Percentiles rank a stretch among this genome's conserved stretches.
These are phyloP conservation scores for Boletus subcaerulescens DNA, from an alignment of 768 basidiomycete species.

Conservation along the genomic window DNA sequence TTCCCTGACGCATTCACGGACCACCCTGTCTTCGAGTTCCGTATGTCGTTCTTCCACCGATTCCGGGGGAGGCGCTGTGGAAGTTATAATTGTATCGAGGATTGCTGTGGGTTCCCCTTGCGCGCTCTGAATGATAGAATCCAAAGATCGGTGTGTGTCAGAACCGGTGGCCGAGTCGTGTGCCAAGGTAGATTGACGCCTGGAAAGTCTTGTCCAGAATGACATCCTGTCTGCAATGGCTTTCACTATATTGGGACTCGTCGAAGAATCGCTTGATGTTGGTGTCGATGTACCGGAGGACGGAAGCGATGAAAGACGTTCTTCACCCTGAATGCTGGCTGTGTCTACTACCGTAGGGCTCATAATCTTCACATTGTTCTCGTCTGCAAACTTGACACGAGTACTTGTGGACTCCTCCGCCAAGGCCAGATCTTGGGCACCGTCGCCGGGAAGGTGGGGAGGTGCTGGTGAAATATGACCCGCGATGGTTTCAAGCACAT, in stretches of 20 bases:
- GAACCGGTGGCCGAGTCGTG: slow-evolving; percentile 8
- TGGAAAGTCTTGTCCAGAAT: slow-evolving; percentile 69
- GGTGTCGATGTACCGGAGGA: slow-evolving; percentile 56
- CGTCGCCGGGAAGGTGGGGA: slow-evolving; percentile 36
- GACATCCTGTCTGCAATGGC: slow-evolving; percentile 64
- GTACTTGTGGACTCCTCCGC: slow-evolving; percentile 13
- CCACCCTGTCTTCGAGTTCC: slow-evolving; percentile 80
- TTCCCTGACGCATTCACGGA: slow-evolving; percentile 74
- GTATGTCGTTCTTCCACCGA: slow-evolving; percentile 64
- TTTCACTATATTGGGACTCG: slow-evolving; percentile 55
- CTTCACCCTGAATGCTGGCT: not conserved
- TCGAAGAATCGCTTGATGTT: slow-evolving; percentile 43
- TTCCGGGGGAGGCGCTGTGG: slow-evolving; percentile 59
- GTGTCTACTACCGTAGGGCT: slow-evolving; percentile 30
- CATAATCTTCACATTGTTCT: slow-evolving; percentile 45
- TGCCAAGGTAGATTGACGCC: slow-evolving; percentile 34
- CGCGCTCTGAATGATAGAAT: slow-evolving; percentile 42
- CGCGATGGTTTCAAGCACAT: slow-evolving; percentile 49
- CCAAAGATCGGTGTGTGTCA: slow-evolving; percentile 26
- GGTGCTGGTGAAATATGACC: slow-evolving; percentile 45
- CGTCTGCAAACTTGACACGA: slow-evolving; percentile 54
- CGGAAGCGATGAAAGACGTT: slow-evolving; percentile 16
- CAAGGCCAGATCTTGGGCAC: slow-evolving; percentile 20
- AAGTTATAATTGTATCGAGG: slow-evolving; percentile 54
- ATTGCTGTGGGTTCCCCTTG: slow-evolving; percentile 51